These are phyloP conservation scores for Deinandra increscens DNA, from an alignment of 129 eudicot genomes.

Conservation along the genomic window DNA sequence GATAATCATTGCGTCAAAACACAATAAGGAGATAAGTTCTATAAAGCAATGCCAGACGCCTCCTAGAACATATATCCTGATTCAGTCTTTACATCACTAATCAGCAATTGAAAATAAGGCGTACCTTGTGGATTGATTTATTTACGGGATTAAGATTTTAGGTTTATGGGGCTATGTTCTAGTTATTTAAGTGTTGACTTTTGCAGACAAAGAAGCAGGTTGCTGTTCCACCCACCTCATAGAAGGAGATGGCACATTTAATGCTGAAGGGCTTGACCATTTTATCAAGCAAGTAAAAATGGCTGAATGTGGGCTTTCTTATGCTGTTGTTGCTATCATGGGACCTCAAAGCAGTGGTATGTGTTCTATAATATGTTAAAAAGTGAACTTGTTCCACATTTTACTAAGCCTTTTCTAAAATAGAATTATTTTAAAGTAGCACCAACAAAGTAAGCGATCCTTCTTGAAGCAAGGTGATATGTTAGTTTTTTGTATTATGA, in stretches of 20 bases:
- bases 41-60: not conserved
- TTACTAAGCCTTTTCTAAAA: not conserved
- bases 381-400: not conserved
- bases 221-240: conserved; percentile 93
- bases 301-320: conserved; percentile 93
- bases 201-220: conserved; percentile 47
- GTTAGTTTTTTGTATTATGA: not conserved
- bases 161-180: conserved; percentile 17
- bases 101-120: not conserved
- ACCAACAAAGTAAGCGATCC: not conserved
- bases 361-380: conserved; percentile 7
- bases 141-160: not conserved
- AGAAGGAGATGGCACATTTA: conserved; percentile 96
- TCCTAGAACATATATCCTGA: not conserved
- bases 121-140: not conserved
- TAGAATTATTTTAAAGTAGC: not conserved
- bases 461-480: conserved; percentile 6
- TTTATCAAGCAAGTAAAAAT: conserved; percentile 86
- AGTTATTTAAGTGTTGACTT: conserved; percentile 17
- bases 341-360: conserved; percentile 99
- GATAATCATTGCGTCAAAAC: not conserved
- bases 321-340: conserved; percentile 97
- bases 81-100: not conserved
- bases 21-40: not conserved
- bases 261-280: conserved; percentile 67